Evolutionary conservation across 306 rosid genomes (phyloP), one percentile per base, ranked within the genome.

Genomic region (Echinosophora koreensis): DNA sequence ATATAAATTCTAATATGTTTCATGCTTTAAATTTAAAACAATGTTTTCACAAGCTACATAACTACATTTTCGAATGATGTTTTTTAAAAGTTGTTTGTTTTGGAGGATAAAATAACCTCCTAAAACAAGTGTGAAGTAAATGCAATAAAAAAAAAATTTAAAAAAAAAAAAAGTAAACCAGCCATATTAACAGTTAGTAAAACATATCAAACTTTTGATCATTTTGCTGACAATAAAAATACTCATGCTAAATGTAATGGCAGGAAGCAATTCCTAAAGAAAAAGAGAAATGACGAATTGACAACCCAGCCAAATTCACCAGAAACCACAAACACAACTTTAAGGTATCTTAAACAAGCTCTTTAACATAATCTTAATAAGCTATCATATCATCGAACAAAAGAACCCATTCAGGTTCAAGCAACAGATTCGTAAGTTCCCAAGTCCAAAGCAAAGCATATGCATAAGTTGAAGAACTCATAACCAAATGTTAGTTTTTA

Each of bases 401-500:
- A 34, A n/a, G 51, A 63, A 16, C 14, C 50, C 18, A 50, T 34
- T 56, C 11, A 0, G 17, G 13, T 30, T 57, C 39, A 9, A 16
- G 16, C 27, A 71, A 66, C 57, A 42, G 22, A 62, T 41, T 54
- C 57, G 59, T 70, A 71, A 7, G 42, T 16, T 59, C n/a, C 44
- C 12, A 58, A 65, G 18, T 14, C 38, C 60, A 27, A 75, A 55
- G 28, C 44, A 46, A 15, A 77, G 56, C 34, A 74, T 38, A 15
- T 71, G 56, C 34, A 74, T 38, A 73, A 47, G 51, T 69, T 18
- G 65, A 76, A 76, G 57, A 61, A 69, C 12, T 38, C 42, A 28
- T 34, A 73, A 42, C 49, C 41, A 30, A 55, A 1, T 32, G 46
- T 14, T 42, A 41, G 12, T 37, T 61, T 12, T 44, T n/a, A 63